Conservation (phyloP, 768 basidiomycete genomes). For the Amanita inopinata region DNA sequence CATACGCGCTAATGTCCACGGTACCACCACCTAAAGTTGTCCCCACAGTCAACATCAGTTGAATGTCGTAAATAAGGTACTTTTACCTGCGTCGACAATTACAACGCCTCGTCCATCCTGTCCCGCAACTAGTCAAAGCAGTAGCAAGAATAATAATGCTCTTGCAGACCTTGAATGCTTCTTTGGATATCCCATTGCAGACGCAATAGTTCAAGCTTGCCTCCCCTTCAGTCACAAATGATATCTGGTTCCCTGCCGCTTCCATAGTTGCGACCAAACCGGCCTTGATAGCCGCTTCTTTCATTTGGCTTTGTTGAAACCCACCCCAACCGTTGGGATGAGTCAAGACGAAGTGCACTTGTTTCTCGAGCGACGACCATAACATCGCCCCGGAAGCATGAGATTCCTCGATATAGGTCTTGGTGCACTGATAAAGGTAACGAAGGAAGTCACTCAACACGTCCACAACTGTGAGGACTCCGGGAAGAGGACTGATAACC, state of each 20-base stretch:
- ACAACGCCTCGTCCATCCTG: slow-evolving; percentile 24
- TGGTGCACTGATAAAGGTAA: slow-evolving; percentile 29
- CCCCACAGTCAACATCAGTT: not conserved
- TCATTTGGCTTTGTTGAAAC: slow-evolving; percentile 34
- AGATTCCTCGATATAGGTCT: slow-evolving; percentile 29
- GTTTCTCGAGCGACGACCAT: slow-evolving; percentile 28
- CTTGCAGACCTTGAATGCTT: slow-evolving; percentile 21
- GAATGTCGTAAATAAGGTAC: not conserved
- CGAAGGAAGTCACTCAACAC: slow-evolving; percentile 30
- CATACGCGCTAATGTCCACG: slow-evolving; percentile 38
- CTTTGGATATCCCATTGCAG: slow-evolving; percentile 25
- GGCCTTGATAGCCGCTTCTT: slow-evolving; percentile 30
- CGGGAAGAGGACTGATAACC: slow-evolving; percentile 23
- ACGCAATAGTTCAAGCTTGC: slow-evolving; percentile 46
- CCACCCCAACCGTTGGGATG: slow-evolving; percentile 47
- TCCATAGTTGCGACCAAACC: slow-evolving; percentile 28
- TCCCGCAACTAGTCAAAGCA: too few species aligned
- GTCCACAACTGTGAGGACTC: slow-evolving; percentile 21
- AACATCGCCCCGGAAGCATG: slow-evolving; percentile 24
- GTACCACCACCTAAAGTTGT: slow-evolving; percentile 30
- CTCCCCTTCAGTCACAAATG: slow-evolving; percentile 48
- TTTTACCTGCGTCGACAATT: slow-evolving; percentile 31
- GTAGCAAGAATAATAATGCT: too few species aligned
- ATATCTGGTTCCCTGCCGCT: slow-evolving; percentile 29
- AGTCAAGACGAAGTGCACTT: slow-evolving; percentile 31